phyloP scores from a whole-genome alignment of 805 yeast genomes.

The Priceomyces castillae region DNA sequence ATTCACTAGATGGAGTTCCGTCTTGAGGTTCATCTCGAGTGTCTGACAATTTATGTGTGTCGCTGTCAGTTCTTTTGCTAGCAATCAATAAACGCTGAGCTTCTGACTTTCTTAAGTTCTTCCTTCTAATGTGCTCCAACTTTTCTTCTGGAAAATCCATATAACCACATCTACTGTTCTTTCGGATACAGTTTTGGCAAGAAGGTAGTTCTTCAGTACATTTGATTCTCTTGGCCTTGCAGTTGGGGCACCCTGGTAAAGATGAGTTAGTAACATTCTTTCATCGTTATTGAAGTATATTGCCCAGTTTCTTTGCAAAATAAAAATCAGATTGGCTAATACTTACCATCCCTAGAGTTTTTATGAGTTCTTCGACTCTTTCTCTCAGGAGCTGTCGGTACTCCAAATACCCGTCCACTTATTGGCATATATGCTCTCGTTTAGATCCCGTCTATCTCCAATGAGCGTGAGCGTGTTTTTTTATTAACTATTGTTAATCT shows the following conservation, averaged over 20 bases:
- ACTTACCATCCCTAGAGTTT: constrained; percentile 37
- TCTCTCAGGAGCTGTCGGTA: constrained; percentile 14
- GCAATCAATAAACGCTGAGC: constrained; percentile 1
- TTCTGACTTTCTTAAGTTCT: constrained; percentile 24
- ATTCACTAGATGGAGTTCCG: background rate
- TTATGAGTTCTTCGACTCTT: constrained; percentile 37
- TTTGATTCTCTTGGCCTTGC: constrained; percentile 42
- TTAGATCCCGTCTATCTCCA: too few relatives aligned
- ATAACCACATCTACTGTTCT: constrained; percentile 40
- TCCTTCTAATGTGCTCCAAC: constrained; percentile 30
- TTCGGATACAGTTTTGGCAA: constrained; percentile 38
- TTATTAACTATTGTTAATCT: too few relatives aligned
- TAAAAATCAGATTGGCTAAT: too few relatives aligned
- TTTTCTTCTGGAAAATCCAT: constrained; percentile 39
- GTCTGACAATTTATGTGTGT: background rate
- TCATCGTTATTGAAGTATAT: too few relatives aligned
- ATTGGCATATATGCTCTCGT: background rate
- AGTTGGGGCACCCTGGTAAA: constrained; percentile 37
- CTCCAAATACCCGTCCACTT: background rate
- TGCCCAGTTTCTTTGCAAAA: too few relatives aligned
- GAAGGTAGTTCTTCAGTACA: constrained; percentile 43
- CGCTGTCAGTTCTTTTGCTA: background rate
- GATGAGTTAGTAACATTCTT: background rate
- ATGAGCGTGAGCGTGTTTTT: too few relatives aligned
- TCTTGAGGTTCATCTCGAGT: background rate